A percentile compares a stretch with the other conserved stretches of the same genome.
These are phyloP conservation scores for Dryas drummondii DNA, from an alignment of 306 rosid species.

Conservation along the genomic window DNA sequence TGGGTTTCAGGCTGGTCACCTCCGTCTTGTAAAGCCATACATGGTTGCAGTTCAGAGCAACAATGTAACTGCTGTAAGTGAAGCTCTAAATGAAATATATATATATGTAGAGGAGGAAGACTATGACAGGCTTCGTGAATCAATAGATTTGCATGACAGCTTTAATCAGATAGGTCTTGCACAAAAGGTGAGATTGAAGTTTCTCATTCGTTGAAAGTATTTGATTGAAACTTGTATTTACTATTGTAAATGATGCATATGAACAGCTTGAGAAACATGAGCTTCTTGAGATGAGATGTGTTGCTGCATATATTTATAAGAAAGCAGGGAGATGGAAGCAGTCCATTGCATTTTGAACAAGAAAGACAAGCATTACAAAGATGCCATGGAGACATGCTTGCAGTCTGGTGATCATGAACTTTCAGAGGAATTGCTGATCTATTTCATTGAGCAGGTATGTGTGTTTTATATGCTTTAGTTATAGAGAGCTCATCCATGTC, in stretches of 20 bases:
- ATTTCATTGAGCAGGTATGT: constrained; percentile 87
- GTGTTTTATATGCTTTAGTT: background rate
- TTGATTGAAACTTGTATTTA: background rate
- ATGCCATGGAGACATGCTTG: constrained; percentile 96
- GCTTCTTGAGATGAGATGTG: constrained; percentile 97
- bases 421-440: constrained; percentile 88
- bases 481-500: background rate
- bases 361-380: constrained; percentile 97
- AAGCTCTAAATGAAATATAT: constrained; percentile 82
- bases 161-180: constrained; percentile 98
- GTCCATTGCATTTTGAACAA: constrained; percentile 87
- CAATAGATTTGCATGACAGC: constrained; percentile 90
- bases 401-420: constrained; percentile 98
- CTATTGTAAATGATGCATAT: constrained; percentile 3
- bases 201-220: background rate
- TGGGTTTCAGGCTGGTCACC: constrained; percentile 80
- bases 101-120: constrained; percentile 90
- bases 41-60: constrained; percentile 99
- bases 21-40: constrained; percentile 92
- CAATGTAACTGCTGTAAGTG: constrained; percentile 97
- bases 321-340: constrained; percentile 98
- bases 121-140: constrained; percentile 91
- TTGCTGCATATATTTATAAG: constrained; percentile 94
- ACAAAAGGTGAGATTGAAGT: constrained; percentile 65
- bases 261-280: constrained; percentile 94